Percentiles rank a stretch among this genome's conserved stretches.
Conservation (phyloP, 1,139 yeast species). For the Candida tropicalis region DNA sequence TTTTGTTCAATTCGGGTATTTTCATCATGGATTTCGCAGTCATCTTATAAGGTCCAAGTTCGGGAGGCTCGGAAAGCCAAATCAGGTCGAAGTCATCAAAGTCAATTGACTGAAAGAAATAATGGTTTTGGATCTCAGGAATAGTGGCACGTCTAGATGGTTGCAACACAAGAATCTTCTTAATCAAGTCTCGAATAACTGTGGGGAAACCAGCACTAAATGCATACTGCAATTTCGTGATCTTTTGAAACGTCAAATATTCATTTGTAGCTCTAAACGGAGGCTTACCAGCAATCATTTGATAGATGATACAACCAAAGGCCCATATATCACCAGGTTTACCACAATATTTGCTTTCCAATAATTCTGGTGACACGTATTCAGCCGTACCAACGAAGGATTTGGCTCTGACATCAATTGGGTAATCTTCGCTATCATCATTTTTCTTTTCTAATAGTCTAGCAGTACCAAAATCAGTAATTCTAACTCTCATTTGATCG, state of each 20-base stretch:
- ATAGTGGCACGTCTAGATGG: constrained; percentile 47
- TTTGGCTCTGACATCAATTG: constrained; percentile 55
- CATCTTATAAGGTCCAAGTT: constrained; percentile 65
- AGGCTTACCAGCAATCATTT: constrained; percentile 75
- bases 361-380: constrained; percentile 74
- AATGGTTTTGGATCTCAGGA: constrained; percentile 51
- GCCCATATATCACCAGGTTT: constrained; percentile 84
- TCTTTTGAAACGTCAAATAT: constrained; percentile 61
- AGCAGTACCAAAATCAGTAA: constrained; percentile 85
- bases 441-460: constrained; percentile 53
- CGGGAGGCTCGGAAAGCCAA: constrained; percentile 78
- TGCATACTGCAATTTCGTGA: constrained; percentile 60
- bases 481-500: constrained; percentile 65
- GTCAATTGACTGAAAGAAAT: constrained; percentile 67
- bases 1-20: constrained; percentile 44
- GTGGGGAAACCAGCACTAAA: constrained; percentile 57
- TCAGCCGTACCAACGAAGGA: constrained; percentile 90
- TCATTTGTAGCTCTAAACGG: constrained; percentile 82
- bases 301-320: constrained; percentile 75
- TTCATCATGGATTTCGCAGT: constrained; percentile 61
- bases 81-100: constrained; percentile 66
- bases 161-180: constrained; percentile 47
- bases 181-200: constrained; percentile 49
- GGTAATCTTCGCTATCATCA: constrained; percentile 42
- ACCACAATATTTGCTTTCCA: constrained; percentile 70